A percentile compares a stretch with the other conserved stretches of the same genome.
Evolutionary conservation across 1,284 basidiomycete genomes (phyloP).

Genomic region (Lentinula novae-zelandiae): DNA sequence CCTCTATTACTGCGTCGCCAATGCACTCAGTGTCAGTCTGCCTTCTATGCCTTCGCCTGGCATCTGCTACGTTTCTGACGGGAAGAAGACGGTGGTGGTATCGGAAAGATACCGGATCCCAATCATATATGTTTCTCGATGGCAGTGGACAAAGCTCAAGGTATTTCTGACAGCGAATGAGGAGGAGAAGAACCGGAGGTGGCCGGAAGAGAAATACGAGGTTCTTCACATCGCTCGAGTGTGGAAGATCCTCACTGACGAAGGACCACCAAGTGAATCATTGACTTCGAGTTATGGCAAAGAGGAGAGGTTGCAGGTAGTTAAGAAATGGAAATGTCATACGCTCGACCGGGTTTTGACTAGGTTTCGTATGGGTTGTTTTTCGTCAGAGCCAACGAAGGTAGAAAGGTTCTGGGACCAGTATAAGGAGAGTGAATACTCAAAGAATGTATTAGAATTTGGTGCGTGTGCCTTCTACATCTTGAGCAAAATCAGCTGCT

Average conservation of each 20-base stretch:
- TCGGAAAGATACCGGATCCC: constrained; percentile 11
- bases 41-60: not conserved
- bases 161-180: not conserved
- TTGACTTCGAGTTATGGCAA: not conserved
- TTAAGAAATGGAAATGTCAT: constrained; percentile 10
- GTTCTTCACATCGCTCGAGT: constrained; percentile 11
- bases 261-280: constrained; percentile 2
- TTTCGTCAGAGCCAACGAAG: constrained; percentile 6
- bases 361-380: constrained; percentile 11
- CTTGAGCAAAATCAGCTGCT: not conserved
- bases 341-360: constrained; percentile 12
- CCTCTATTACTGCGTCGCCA: constrained; percentile 8
- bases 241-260: constrained; percentile 13
- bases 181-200: not conserved
- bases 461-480: not conserved
- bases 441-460: constrained; percentile 1
- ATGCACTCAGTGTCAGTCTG: constrained; percentile 4
- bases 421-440: constrained; percentile 10
- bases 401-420: constrained; percentile 10
- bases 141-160: constrained; percentile 10
- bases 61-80: constrained; percentile 6
- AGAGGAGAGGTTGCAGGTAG: not conserved
- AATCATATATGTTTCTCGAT: constrained; percentile 10
- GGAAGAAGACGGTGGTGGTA: constrained; percentile 10
- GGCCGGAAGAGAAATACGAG: constrained; percentile 11